phyloP scores from a whole-genome alignment of 306 rosid genomes.

The Cicer cuneatum region DNA sequence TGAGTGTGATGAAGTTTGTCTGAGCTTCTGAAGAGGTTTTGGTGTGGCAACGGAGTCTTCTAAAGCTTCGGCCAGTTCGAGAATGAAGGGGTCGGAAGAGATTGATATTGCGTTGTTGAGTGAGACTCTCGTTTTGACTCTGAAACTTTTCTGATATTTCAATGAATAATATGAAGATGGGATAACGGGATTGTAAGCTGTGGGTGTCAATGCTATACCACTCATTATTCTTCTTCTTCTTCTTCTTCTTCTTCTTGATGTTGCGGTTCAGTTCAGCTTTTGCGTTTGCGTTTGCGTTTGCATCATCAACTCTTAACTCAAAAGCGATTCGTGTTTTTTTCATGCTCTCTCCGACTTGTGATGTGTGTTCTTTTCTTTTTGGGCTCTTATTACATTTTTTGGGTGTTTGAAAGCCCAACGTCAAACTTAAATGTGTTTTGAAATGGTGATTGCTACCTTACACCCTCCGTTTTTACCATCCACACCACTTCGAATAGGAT shows the following conservation, averaged over 20 bases:
- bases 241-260: too few species aligned
- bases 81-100: constrained; percentile 82
- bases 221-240: constrained; percentile 43
- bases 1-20: constrained; percentile 63
- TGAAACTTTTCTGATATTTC: constrained; percentile 40
- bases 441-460: too few species aligned
- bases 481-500: too few species aligned
- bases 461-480: too few species aligned
- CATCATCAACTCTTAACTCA: not conserved
- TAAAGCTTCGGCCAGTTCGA: constrained; percentile 84
- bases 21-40: constrained; percentile 69
- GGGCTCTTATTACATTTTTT: not conserved
- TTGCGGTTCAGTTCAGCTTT: not conserved
- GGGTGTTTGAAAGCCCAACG: too few species aligned
- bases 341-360: not conserved
- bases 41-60: constrained; percentile 75
- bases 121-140: constrained; percentile 38
- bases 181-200: constrained; percentile 42
- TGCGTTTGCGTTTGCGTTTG: not conserved
- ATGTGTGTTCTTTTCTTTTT: not conserved
- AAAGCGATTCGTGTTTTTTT: not conserved
- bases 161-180: constrained; percentile 38
- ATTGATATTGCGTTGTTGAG: constrained; percentile 42
- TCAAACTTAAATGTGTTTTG: too few species aligned
- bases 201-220: constrained; percentile 56